Evolutionary conservation across 805 yeast genomes (phyloP), one percentile per base, ranked within the genome.

Genomic region (Yamadazyma ubonensis): DNA sequence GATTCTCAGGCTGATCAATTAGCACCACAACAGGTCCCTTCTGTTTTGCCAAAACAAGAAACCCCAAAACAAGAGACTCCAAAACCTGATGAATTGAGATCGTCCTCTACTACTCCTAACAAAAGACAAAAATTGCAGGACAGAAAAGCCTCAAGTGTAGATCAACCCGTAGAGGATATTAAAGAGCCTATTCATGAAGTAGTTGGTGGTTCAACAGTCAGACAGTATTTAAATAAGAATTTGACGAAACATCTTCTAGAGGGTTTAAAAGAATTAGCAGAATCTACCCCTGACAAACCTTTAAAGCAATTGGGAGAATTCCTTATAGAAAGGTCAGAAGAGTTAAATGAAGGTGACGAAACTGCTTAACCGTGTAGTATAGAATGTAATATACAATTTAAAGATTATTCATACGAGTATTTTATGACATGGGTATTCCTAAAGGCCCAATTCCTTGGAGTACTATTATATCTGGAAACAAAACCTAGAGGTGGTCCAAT

Each of bases 201-300:
- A 18, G 76, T 79, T 11, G 86, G 87, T 6, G 93, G 93, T 1
- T 83, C 89, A 2, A 78, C 85, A 1, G 71, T 82, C 2, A 73
- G 95, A 47, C 74, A 71, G 49, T 86, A 84, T 70, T 66, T 86
- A 42, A 83, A 84, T 54, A 63, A 75, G 44, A 66, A 79, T 38
- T 73, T 86, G 22, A 80, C 89, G 0, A 78, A 77, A n/a, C 72
- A 73, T 12, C 53, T 86, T 14, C 58, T 84, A 14, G 78, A 78
- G 28, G 95, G 91, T 0, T 69, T 84, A 69, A 63, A 77, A 39
- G 59, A 67, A 43, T 64, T 84, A 6, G 76, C 81, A 2, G 55
- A 57, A 6, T 68, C 61, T 29, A 67, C 73, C 44, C 85, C 85
- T 0, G 71, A 68, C 3, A 75, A 80, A 43, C 84, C 85, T 10